Evolutionary conservation across 495 filamentous ascomycete species (phyloP).

Genomic region (Penicillium samsonianum): DNA sequence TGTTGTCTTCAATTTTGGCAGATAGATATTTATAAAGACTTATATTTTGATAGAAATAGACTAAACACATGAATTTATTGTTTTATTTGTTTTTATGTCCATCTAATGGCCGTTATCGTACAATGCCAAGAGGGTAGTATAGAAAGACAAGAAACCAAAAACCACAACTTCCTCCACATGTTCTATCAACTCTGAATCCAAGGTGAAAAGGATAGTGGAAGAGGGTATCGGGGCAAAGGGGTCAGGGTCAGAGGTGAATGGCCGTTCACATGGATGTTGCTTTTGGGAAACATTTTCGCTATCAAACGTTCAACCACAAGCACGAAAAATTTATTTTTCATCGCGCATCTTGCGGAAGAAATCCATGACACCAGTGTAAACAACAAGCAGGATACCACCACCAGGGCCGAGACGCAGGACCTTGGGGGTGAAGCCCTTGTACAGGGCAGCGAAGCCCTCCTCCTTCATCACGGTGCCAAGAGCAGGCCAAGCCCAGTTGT

Average conservation of each 20-base stretch:
- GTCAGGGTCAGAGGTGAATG: slow-evolving; percentile 7
- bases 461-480: slow-evolving; percentile 84
- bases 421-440: slow-evolving; percentile 98
- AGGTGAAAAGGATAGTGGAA: background rate
- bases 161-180: slow-evolving; percentile 7
- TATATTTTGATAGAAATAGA: background rate
- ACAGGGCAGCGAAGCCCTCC: slow-evolving; percentile 88
- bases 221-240: slow-evolving; percentile 11
- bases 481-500: slow-evolving; percentile 95
- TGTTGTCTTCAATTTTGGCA: background rate
- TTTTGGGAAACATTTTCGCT: slow-evolving; percentile 12
- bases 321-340: slow-evolving; percentile 20
- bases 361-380: slow-evolving; percentile 92
- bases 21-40: background rate
- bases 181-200: background rate
- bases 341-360: slow-evolving; percentile 67
- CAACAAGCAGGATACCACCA: slow-evolving; percentile 88
- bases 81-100: slow-evolving; percentile 11
- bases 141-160: slow-evolving; percentile 12
- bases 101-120: slow-evolving; percentile 4
- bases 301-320: slow-evolving; percentile 8
- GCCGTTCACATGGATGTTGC: slow-evolving; percentile 8
- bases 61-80: background rate
- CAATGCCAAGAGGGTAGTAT: slow-evolving; percentile 1
- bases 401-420: slow-evolving; percentile 85